Evolutionary conservation across 768 basidiomycete species (phyloP).

Genomic region (Mycena capillaripes): DNA sequence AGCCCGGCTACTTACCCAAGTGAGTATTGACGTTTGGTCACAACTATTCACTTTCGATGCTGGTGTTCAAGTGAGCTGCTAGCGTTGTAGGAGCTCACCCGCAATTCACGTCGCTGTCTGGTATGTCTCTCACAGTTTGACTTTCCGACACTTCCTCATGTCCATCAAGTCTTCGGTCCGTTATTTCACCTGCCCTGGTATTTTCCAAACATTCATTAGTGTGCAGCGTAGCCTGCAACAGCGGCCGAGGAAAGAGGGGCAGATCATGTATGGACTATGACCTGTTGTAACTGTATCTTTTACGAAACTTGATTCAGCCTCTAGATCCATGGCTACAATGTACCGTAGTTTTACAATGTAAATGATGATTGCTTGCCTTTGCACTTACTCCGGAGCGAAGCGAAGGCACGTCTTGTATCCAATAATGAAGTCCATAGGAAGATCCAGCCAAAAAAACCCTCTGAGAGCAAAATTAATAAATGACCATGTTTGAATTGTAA

Average conservation of each 20-base stretch:
- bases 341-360: background rate
- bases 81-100: background rate
- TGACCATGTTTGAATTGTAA: too few relatives aligned
- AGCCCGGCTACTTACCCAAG: background rate
- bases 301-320: constrained; percentile 5
- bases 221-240: background rate
- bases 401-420: too few relatives aligned
- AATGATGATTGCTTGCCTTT: constrained; percentile 2
- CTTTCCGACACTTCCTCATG: background rate
- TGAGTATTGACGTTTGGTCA: background rate
- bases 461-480: too few relatives aligned
- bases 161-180: too few relatives aligned
- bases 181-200: too few relatives aligned
- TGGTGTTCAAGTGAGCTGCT: background rate
- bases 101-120: background rate
- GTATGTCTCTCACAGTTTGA: background rate
- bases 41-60: background rate
- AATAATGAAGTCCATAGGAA: too few relatives aligned
- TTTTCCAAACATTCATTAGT: background rate
- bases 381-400: too few relatives aligned
- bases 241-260: background rate
- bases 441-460: too few relatives aligned
- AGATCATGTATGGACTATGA: background rate
- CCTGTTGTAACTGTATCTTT: constrained; percentile 10
- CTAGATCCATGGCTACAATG: constrained; percentile 10